phyloP scores from a whole-genome alignment of 2,329 filamentous ascomycete species.

The Beauveria scarabaeidicola region DNA sequence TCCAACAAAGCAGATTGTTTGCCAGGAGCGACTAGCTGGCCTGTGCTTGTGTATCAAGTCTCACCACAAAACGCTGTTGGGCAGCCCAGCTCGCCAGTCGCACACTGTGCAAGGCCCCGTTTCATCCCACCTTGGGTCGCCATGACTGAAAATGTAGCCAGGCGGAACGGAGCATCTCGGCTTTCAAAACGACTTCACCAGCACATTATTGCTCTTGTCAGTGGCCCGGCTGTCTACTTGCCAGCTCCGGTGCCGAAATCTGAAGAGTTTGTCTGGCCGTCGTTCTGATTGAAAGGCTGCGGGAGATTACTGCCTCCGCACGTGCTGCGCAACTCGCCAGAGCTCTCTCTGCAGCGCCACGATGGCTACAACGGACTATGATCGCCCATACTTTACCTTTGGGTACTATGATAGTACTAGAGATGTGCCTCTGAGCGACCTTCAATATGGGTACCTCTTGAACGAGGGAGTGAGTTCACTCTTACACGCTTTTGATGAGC shows the following conservation, averaged over 20 bases:
- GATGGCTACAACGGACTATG: constrained; percentile 8
- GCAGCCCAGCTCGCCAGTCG: neutral
- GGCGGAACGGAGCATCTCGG: neutral
- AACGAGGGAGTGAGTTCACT: constrained; percentile 54
- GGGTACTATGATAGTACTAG: constrained; percentile 65
- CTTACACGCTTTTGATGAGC: constrained; percentile 9
- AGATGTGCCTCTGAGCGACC: constrained; percentile 49
- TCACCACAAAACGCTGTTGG: neutral
- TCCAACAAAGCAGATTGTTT: too few species aligned
- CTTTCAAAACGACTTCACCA: neutral
- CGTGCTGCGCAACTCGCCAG: constrained; percentile 12
- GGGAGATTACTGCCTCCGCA: neutral
- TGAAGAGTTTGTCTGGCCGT: neutral
- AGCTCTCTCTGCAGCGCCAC: constrained; percentile 6
- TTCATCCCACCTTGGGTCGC: constrained; percentile 7
- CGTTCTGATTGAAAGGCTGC: neutral
- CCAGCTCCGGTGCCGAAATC: neutral
- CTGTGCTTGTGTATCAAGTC: neutral
- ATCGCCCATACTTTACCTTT: constrained; percentile 54
- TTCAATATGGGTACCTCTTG: constrained; percentile 58
- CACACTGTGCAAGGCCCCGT: constrained; percentile 10
- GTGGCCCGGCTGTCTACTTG: neutral
- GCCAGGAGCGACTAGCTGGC: neutral
- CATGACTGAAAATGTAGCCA: constrained; percentile 1
- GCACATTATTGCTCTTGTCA: neutral